These are phyloP conservation scores for Rehmannia glutinosa DNA, from an alignment of 257 asterid genomes.

Conservation along the genomic window DNA sequence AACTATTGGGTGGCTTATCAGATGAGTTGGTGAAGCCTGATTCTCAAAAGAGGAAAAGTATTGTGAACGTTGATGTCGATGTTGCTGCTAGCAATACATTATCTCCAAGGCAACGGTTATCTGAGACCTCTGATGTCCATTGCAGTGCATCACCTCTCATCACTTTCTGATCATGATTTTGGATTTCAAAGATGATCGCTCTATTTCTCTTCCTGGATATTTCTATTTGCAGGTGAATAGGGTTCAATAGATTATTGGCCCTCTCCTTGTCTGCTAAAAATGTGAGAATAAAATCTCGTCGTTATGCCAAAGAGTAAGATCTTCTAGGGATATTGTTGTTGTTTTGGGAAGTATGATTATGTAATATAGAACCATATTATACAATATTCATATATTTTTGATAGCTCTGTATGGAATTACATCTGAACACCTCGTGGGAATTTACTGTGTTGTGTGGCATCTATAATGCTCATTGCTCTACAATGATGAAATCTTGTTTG, in stretches of 20 bases:
- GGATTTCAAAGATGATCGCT: background rate
- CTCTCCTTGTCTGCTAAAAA: slow-evolving; percentile 20
- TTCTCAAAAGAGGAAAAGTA: slow-evolving; percentile 75
- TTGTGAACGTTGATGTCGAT: slow-evolving; percentile 74
- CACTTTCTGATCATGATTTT: slow-evolving; percentile 42
- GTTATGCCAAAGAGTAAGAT: background rate
- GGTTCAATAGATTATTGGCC: slow-evolving; percentile 28
- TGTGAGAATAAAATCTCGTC: slow-evolving; percentile 12
- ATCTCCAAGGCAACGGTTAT: slow-evolving; percentile 75
- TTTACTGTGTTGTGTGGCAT: background rate
- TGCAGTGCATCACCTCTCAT: slow-evolving; percentile 77
- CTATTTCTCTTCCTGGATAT: background rate
- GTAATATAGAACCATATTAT: background rate
- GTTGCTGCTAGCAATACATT: slow-evolving; percentile 65
- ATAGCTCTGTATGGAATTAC: background rate
- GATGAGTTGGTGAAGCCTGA: slow-evolving; percentile 51
- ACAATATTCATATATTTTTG: slow-evolving; percentile 2
- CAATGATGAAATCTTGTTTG: background rate
- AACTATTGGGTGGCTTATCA: slow-evolving; percentile 26
- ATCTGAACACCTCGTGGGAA: background rate
- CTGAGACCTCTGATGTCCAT: slow-evolving; percentile 79
- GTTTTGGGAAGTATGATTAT: background rate
- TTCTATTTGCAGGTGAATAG: background rate
- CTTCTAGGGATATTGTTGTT: background rate
- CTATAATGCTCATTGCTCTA: background rate